Conservation (phyloP, 2,329 filamentous ascomycete genomes). For the Mollisiaceae sp. region DNA sequence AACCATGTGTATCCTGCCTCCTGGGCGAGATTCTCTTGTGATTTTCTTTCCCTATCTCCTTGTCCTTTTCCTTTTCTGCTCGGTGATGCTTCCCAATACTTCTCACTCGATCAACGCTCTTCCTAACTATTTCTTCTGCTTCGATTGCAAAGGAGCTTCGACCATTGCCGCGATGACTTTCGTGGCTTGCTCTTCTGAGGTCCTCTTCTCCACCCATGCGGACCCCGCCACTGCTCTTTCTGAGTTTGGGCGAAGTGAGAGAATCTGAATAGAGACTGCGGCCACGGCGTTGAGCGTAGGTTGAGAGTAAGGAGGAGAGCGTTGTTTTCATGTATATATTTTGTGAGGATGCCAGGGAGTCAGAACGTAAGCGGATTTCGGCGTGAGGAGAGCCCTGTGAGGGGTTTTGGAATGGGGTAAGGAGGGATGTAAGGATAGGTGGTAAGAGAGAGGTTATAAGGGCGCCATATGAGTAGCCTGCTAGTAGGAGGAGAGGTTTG, state of each 20-base stretch:
- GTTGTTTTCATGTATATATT: conserved; percentile 42
- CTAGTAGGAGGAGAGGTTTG: conserved; percentile 59
- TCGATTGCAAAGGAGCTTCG: conserved; percentile 39
- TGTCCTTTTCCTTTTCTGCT: no score
- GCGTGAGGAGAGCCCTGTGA: conserved; percentile 64
- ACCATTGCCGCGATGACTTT: conserved; percentile 33
- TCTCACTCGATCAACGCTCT: conserved; percentile 48
- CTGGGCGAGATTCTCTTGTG: conserved; percentile 36
- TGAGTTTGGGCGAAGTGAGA: conserved; percentile 23
- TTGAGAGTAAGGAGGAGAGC: conserved; percentile 27
- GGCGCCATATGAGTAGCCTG: conserved; percentile 90
- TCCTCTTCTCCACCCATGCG: conserved; percentile 43
- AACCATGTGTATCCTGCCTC: conserved; percentile 37
- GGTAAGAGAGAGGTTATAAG: conserved; percentile 79
- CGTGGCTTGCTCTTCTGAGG: conserved; percentile 44
- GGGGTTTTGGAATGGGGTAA: conserved; percentile 61
- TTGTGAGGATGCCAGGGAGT: conserved; percentile 69
- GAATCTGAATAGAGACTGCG: conserved; percentile 31
- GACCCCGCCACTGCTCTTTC: conserved; percentile 34
- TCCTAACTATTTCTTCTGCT: conserved; percentile 44
- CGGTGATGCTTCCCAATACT: conserved; percentile 34
- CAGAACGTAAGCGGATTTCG: conserved; percentile 73
- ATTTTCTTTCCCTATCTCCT: neutral
- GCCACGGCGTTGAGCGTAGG: conserved; percentile 21
- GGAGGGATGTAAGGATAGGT: conserved; percentile 46